phyloP scores from a whole-genome alignment of 345 rosid genomes.

The Jatropha curcas region DNA sequence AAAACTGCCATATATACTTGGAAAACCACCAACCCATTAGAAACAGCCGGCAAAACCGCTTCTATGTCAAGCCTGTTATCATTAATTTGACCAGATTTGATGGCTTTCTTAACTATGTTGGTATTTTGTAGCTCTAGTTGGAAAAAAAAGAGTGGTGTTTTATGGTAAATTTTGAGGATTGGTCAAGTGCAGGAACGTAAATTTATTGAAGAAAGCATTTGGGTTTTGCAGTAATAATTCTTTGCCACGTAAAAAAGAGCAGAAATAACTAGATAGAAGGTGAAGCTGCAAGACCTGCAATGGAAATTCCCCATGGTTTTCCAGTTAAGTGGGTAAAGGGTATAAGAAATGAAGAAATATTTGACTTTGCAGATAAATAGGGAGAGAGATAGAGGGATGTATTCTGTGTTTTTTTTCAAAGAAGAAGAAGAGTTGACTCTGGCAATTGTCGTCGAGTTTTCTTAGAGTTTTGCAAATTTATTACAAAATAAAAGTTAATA shows the following conservation, averaged over 20 bases:
- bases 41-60: conserved; percentile 37
- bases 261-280: conserved; percentile 59
- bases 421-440: too few species aligned
- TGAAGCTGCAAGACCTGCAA: conserved; percentile 43
- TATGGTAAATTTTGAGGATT: conserved; percentile 23
- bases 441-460: too few species aligned
- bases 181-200: conserved; percentile 62
- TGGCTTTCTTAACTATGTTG: conserved; percentile 74
- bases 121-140: conserved; percentile 49
- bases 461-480: too few species aligned
- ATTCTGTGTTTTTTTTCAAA: background rate
- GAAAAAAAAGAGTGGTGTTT: conserved; percentile 49
- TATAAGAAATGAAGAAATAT: background rate
- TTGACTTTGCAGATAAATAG: background rate
- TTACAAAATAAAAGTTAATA: too few species aligned
- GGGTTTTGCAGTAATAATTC: conserved; percentile 64
- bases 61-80: conserved; percentile 19
- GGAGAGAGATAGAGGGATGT: too few species aligned
- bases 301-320: conserved; percentile 33
- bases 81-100: conserved; percentile 21
- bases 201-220: conserved; percentile 44
- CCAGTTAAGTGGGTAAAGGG: background rate
- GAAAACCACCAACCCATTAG: conserved; percentile 41
- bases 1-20: conserved; percentile 72
- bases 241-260: conserved; percentile 75